phyloP scores from a whole-genome alignment of 2,329 filamentous ascomycete genomes.

The Pseudogymnoascus sp. region DNA sequence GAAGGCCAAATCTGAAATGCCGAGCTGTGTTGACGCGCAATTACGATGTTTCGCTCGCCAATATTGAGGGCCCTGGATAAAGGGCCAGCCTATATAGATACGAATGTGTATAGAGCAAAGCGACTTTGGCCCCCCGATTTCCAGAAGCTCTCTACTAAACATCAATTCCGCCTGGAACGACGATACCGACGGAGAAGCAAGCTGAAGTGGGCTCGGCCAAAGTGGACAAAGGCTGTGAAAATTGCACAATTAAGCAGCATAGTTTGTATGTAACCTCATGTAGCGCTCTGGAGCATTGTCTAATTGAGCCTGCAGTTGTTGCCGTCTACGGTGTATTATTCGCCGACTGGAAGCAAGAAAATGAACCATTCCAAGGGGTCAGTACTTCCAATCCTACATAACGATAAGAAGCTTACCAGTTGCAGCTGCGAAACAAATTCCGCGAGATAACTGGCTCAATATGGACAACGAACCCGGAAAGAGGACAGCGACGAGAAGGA shows the following conservation, averaged over 20 bases:
- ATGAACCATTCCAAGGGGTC: slow-evolving; percentile 45
- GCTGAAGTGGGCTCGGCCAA: slow-evolving; percentile 53
- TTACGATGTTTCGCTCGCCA: slow-evolving; percentile 41
- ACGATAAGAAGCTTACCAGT: slow-evolving; percentile 1
- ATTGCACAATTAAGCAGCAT: slow-evolving; percentile 47
- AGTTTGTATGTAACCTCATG: slow-evolving; percentile 19
- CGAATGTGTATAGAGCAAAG: slow-evolving; percentile 57
- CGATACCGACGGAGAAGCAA: slow-evolving; percentile 65
- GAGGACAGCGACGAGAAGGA: slow-evolving; percentile 17
- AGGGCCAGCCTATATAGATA: slow-evolving; percentile 30
- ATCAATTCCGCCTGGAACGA: slow-evolving; percentile 72
- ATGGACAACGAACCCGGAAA: slow-evolving; percentile 23
- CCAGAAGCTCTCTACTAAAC: slow-evolving; percentile 57
- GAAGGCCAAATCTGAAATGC: neutral
- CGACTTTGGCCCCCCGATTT: slow-evolving; percentile 76
- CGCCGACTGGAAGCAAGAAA: slow-evolving; percentile 44
- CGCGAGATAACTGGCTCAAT: slow-evolving; percentile 32
- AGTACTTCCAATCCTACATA: slow-evolving; percentile 19
- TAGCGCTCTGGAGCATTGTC: neutral
- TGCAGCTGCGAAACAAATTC: slow-evolving; percentile 35
- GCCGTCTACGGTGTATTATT: slow-evolving; percentile 52
- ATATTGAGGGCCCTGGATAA: slow-evolving; percentile 35
- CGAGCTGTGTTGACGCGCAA: neutral
- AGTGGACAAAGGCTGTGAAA: slow-evolving; percentile 58
- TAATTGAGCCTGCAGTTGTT: slow-evolving; percentile 37